A percentile compares a stretch with the other conserved stretches of the same genome.
Evolutionary conservation across 1,284 basidiomycete genomes (phyloP).

Genomic region (Cryptococcus hybrid): DNA sequence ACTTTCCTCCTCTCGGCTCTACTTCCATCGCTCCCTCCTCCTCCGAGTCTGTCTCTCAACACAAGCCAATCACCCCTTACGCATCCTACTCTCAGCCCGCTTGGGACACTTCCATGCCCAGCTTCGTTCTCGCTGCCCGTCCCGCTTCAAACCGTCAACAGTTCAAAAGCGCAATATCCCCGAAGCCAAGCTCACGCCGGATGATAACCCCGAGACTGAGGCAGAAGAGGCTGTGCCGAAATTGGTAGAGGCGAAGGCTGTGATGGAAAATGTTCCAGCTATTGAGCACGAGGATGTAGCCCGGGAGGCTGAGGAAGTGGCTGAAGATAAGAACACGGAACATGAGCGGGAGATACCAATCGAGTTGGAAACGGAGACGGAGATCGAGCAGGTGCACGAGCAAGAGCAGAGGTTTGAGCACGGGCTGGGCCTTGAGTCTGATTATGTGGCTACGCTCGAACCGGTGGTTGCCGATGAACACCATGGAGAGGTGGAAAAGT

Average conservation of each 20-base stretch:
- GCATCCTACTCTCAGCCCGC: not conserved
- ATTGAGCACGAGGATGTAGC: not conserved
- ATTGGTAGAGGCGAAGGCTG: not conserved
- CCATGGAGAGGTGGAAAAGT: not conserved
- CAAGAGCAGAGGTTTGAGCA: constrained; percentile 15
- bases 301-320: not conserved
- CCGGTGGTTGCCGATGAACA: not conserved
- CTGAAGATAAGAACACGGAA: not conserved
- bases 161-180: not conserved
- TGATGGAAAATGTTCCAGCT: not conserved
- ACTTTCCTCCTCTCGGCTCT: constrained; percentile 8
- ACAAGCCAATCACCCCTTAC: not conserved
- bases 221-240: constrained; percentile 1
- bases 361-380: constrained; percentile 9
- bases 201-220: not conserved
- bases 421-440: not conserved
- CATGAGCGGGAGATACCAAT: not conserved
- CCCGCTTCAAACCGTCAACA: not conserved
- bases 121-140: not conserved
- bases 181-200: not conserved
- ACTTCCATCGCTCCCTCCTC: not conserved
- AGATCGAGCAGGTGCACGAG: constrained; percentile 25
- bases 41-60: not conserved
- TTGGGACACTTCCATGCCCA: constrained; percentile 4
- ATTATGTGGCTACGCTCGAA: not conserved